These are phyloP conservation scores for Isatis lusitanica DNA, from an alignment of 441 rosid species.

Conservation along the genomic window DNA sequence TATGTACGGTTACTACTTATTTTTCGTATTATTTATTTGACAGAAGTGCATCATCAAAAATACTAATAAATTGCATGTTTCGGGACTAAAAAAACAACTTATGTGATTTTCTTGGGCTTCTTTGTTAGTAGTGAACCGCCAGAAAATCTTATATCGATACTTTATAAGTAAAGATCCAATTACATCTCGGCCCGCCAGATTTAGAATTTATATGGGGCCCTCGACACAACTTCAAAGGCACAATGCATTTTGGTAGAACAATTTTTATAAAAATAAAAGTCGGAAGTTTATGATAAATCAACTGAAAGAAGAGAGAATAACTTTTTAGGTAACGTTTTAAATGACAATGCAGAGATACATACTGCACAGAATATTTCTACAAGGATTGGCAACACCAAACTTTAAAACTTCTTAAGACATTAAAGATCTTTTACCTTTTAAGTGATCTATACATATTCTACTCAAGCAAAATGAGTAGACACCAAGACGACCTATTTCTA, in stretches of 20 bases:
- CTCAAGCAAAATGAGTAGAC: not conserved
- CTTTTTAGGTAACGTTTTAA: not conserved
- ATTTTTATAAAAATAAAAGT: no score
- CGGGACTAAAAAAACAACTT: no score
- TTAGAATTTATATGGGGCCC: not conserved
- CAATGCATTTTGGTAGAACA: not conserved
- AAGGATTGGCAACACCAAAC: not conserved
- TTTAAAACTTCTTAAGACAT: not conserved
- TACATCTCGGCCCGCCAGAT: not conserved
- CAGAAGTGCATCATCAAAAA: not conserved
- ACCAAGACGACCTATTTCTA: not conserved
- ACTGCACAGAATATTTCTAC: not conserved
- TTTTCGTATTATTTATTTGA: not conserved
- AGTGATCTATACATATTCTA: not conserved
- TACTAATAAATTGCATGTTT: no score
- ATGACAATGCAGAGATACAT: not conserved
- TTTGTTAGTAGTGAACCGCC: not conserved
- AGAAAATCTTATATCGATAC: not conserved
- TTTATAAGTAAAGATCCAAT: not conserved
- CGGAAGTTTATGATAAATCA: no score
- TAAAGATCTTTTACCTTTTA: not conserved
- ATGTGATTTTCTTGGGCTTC: not conserved
- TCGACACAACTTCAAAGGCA: not conserved
- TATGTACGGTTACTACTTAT: slow-evolving; percentile 12
- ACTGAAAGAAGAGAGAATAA: not conserved